phyloP scores from a whole-genome alignment of 768 basidiomycete genomes.

The Hypsizygus marmoreus region DNA sequence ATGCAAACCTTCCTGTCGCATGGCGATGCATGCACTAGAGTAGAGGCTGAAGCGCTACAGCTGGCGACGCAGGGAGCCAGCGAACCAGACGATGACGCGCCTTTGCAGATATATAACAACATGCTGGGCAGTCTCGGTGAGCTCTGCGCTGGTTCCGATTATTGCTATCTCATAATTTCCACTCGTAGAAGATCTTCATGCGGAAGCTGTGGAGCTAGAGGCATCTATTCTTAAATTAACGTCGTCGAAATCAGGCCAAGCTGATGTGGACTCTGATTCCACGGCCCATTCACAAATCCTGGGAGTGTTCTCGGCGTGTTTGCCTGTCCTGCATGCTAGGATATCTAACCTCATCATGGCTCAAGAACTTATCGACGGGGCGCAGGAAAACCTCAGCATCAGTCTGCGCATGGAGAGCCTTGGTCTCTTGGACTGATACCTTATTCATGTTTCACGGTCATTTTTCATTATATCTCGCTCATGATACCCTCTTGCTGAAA shows the following conservation, averaged over 20 bases:
- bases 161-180: too few relatives aligned
- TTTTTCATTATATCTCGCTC: too few relatives aligned
- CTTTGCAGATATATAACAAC: constrained; percentile 41
- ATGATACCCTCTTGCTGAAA: too few relatives aligned
- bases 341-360: constrained; percentile 49
- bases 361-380: constrained; percentile 48
- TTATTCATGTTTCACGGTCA: constrained; percentile 1
- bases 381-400: constrained; percentile 51
- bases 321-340: constrained; percentile 50
- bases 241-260: neutral
- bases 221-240: constrained; percentile 26
- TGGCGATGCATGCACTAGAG: constrained; percentile 42
- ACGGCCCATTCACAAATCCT: constrained; percentile 41
- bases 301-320: constrained; percentile 44
- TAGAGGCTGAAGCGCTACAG: constrained; percentile 45
- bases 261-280: constrained; percentile 7
- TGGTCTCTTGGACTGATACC: constrained; percentile 29
- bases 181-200: constrained; percentile 24
- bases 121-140: constrained; percentile 44
- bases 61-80: constrained; percentile 34
- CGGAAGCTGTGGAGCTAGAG: constrained; percentile 24
- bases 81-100: constrained; percentile 37
- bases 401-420: constrained; percentile 50
- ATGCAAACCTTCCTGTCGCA: constrained; percentile 51
- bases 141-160: neutral